These are phyloP conservation scores for Teratosphaeria destructans DNA, from an alignment of 2,329 filamentous ascomycete species.

Conservation along the genomic window DNA sequence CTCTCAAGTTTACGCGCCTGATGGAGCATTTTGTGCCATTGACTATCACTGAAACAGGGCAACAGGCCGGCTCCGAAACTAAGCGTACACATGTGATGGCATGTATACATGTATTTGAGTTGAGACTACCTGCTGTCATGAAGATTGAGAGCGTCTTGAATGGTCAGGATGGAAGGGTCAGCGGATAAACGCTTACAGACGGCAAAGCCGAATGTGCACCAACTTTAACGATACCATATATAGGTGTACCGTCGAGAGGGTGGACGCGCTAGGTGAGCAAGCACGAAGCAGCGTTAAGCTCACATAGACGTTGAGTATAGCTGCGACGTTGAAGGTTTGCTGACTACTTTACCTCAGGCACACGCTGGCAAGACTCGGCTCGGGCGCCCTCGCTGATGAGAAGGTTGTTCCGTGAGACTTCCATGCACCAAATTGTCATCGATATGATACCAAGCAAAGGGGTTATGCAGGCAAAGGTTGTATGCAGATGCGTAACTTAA, in stretches of 20 bases:
- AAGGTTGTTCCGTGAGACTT: neutral
- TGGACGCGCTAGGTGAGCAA: neutral
- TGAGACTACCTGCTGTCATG: neutral
- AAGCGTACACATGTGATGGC: neutral
- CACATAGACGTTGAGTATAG: neutral
- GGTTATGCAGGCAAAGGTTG: neutral
- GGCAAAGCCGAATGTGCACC: neutral
- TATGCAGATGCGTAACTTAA: neutral
- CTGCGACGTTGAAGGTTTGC: neutral
- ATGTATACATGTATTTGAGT: neutral
- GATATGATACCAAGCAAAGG: neutral
- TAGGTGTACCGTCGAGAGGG: no score
- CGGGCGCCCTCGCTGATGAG: neutral
- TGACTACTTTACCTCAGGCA: neutral
- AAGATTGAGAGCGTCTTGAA: neutral
- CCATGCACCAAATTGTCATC: neutral
- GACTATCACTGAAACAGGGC: neutral
- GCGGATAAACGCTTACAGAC: neutral
- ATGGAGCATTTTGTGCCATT: neutral
- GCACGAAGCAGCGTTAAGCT: neutral
- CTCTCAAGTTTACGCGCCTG: neutral
- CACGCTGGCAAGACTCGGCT: neutral
- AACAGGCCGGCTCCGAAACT: neutral
- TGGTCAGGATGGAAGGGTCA: neutral
- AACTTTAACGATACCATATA: neutral